Base-by-base conservation (phyloP, 805 yeast species). In the Cyberlindnera bimundalis region DNA sequence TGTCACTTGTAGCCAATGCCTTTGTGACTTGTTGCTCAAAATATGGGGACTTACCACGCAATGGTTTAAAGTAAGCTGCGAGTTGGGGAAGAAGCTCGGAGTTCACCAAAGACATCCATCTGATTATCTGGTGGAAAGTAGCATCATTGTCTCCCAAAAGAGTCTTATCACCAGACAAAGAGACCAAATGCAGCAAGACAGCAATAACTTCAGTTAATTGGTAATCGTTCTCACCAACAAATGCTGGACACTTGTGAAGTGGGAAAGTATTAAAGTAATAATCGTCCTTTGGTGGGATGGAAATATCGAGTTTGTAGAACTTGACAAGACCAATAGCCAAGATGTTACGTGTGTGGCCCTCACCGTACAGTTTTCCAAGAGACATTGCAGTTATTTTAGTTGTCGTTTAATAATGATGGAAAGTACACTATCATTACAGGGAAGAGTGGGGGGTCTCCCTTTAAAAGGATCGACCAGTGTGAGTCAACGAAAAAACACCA, bases 91-190 rank as follows among this genome's bases (percentile, higher is more conserved):
- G 61, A 42, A 83, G 53, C 52, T 89, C 96, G 52, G 74, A 56
- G 71, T 82, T 85, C 62, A 79, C 70, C 52, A 84, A 68, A 2
- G 95, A 84, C 61, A 80, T 57, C 95, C 95, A 88, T 66, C 70
- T 78, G 50, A 88, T 61, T 53, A 87, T 50, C 39, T 58, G 56
- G 38, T 62, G 86, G 58, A 76, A 70, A 55, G 84, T 85, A 51
- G 68, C 67, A 48, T 74, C 63, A 61, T 70, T 71, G 60, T 76
- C 73, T 55, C 96, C 96, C 49, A 78, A 67, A 48, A 82, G 70
- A 51, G 56, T 31, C 15, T 66, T 52, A 33, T 59, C 60, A 26
- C 65, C 62, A 13, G 56, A 52, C 24, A 63, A 51, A 13, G 25
- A 30, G 16, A 30, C 12, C 33, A 30, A 20, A 17, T 30, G 25